A percentile compares a stretch with the other conserved stretches of the same genome.
These are phyloP conservation scores for Mycothermus thermophilus DNA, from an alignment of 495 filamentous ascomycete genomes.

Conservation along the genomic window DNA sequence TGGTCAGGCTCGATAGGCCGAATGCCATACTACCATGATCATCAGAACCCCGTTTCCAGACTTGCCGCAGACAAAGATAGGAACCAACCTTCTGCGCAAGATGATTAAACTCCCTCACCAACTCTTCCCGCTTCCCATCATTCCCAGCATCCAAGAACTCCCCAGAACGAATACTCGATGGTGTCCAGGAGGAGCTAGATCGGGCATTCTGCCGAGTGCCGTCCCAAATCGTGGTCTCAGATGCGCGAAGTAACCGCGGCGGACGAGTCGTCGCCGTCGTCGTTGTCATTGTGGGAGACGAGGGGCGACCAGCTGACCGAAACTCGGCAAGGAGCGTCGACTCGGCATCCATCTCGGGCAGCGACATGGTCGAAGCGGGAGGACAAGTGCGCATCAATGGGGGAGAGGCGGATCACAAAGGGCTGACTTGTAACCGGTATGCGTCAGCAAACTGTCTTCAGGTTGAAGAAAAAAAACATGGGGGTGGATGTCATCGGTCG, in stretches of 20 bases:
- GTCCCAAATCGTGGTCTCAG: background rate
- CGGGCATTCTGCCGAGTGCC: no score
- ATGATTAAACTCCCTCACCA: slow-evolving; percentile 40
- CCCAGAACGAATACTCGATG: slow-evolving; percentile 24
- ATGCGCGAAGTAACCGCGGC: no score
- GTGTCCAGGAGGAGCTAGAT: slow-evolving; percentile 34
- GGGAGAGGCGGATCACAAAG: no score
- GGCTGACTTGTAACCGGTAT: no score
- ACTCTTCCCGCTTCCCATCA: slow-evolving; percentile 26
- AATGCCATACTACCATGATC: slow-evolving; percentile 26
- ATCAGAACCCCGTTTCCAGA: background rate
- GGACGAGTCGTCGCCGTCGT: slow-evolving; percentile 1
- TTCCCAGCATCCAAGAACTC: slow-evolving; percentile 27
- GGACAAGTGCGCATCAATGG: no score
- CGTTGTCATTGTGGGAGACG: no score
- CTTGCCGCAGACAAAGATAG: background rate
- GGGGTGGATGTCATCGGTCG: background rate
- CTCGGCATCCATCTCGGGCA: slow-evolving; percentile 7
- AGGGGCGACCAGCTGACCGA: slow-evolving; percentile 6
- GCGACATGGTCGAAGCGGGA: no score
- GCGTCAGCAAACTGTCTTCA: no score
- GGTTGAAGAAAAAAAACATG: no score
- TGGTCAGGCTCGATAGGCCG: slow-evolving; percentile 19
- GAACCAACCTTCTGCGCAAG: slow-evolving; percentile 35
- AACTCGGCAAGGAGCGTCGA: slow-evolving; percentile 3